Conservation (phyloP, 257 asterid genomes). For the Solanum pimpinellifolium region DNA sequence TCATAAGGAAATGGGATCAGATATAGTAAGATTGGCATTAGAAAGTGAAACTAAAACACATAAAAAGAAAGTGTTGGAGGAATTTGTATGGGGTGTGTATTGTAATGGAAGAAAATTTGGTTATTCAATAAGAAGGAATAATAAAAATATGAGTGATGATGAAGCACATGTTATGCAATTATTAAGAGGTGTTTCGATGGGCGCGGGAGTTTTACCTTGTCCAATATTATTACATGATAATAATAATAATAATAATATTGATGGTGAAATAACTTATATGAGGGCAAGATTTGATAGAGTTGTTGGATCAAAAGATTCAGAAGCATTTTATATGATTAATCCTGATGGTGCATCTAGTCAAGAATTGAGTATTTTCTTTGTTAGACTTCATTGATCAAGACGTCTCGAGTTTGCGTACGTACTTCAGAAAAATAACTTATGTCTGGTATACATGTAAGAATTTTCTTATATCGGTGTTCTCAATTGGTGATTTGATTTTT, state of each 20-base stretch:
- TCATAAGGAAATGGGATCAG: conserved; percentile 81
- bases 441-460: neutral
- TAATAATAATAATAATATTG: neutral
- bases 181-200: conserved; percentile 84
- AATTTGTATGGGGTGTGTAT: conserved; percentile 83
- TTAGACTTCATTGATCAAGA: conserved; percentile 19
- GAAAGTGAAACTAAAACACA: conserved; percentile 71
- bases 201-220: conserved; percentile 83
- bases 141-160: conserved; percentile 49
- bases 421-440: no score
- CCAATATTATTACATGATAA: neutral
- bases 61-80: conserved; percentile 63
- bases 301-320: conserved; percentile 74
- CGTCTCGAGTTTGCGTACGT: neutral
- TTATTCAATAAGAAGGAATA: conserved; percentile 57
- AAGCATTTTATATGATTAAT: conserved; percentile 82
- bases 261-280: conserved; percentile 68
- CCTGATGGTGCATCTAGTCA: conserved; percentile 82
- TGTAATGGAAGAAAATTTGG: conserved; percentile 79
- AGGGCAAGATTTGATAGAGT: conserved; percentile 78
- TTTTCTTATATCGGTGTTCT: neutral
- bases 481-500: neutral
- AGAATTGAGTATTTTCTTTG: conserved; percentile 80
- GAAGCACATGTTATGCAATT: conserved; percentile 66
- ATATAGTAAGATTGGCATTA: conserved; percentile 50